These are phyloP conservation scores for Nakazawaea anatomiae DNA, from an alignment of 805 yeast species.

Conservation along the genomic window DNA sequence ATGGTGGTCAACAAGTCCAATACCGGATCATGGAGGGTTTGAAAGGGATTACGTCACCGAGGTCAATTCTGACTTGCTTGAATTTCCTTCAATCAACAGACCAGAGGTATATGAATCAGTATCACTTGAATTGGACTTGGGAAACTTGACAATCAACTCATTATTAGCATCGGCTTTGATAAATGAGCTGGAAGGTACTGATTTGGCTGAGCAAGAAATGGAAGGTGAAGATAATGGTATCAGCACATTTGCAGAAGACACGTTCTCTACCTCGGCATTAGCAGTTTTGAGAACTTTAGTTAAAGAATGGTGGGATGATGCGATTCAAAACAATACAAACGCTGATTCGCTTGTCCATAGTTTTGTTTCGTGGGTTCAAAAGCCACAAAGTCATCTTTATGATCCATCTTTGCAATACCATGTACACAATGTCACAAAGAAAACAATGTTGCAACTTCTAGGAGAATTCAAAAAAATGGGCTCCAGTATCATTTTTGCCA, in stretches of 20 bases:
- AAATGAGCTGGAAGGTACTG: conserved; percentile 86
- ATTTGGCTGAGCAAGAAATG: conserved; percentile 44
- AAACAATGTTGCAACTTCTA: conserved; percentile 72
- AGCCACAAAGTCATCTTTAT: conserved; percentile 64
- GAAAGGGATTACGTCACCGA: conserved; percentile 50
- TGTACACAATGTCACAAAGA: conserved; percentile 78
- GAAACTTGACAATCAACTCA: conserved; percentile 80
- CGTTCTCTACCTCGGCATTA: conserved; percentile 75
- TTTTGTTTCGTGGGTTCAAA: conserved; percentile 82
- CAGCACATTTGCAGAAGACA: conserved; percentile 65
- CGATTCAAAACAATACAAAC: conserved; percentile 54
- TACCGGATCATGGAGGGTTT: conserved; percentile 80
- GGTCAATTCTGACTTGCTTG: conserved; percentile 44
- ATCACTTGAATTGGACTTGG: conserved; percentile 69
- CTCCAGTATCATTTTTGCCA: conserved; percentile 74
- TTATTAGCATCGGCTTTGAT: conserved; percentile 77
- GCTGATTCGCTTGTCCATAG: conserved; percentile 83
- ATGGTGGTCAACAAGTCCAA: conserved; percentile 88
- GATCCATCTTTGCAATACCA: conserved; percentile 80
- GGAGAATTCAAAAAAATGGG: conserved; percentile 78
- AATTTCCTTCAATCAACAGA: conserved; percentile 65
- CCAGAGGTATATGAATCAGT: conserved; percentile 80
- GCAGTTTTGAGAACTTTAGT: conserved; percentile 66
- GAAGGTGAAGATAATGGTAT: conserved; percentile 5
- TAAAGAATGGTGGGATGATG: conserved; percentile 92